Base-by-base conservation (phyloP, 768 basidiomycete genomes). In the Pleurotus ostreatus region DNA sequence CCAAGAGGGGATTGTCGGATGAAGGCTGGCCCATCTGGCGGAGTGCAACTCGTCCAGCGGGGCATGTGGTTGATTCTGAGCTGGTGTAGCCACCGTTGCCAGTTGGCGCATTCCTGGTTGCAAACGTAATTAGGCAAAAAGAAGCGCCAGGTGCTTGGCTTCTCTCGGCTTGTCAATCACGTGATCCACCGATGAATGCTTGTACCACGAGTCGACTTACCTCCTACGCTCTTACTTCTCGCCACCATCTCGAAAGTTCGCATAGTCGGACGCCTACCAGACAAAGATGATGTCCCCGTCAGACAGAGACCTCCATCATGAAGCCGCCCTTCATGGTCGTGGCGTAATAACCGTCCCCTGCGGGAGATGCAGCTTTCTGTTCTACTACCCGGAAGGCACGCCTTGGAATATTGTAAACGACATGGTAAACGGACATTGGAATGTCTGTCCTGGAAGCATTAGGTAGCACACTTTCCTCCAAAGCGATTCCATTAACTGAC, bases 391-490 rank as follows among this genome's bases (percentile, higher is more conserved):
- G 7, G 57, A 45, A 30, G 57, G 57, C 12, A 59, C 55, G 5
- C 57, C 49, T 20, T 60, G 59, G 59, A 48, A 41, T 26, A 16
- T 46, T 23, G 59, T 60, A 37, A 37, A 25, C 6, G 25, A 47
- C 5, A 47, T 60, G 34, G 53, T 58, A n/a, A 53, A 58, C 25
- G 51, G 44, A 7, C 59, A 60, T 49, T 60, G 56, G 51, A 39
- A 20, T n/a, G 44, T 46, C 7, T 60, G 59, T 39, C 59, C 59
- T 7, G 54, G 48, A 22, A 58, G 55, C 46, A 54, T 58, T 15
- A 58, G 49, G 59, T 60, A 48, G 23, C 22, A 1, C 46, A 30
- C 13, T 23, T 15, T 6, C 30, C n/a, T 37, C 12, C 11, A 20
- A 34, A 11, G 30, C 3, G 25, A 34, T 15, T 38, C 30, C 38